Evolutionary conservation across 2,329 filamentous ascomycete genomes (phyloP), one percentile per base, ranked within the genome.

Genomic region (Cladosporium phlei): DNA sequence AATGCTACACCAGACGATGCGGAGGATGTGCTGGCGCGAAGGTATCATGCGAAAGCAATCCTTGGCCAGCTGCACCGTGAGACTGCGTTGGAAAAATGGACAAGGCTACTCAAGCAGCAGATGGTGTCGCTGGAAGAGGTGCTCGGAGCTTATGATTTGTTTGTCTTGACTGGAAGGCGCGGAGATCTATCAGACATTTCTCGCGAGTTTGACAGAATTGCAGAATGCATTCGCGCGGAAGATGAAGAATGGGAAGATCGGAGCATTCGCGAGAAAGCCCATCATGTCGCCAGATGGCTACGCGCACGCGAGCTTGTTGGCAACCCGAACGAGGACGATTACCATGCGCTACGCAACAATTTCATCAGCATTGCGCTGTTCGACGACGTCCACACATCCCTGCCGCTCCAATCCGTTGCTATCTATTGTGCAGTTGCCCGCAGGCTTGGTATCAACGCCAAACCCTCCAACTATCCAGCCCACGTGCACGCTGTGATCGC

Each of bases 91-190:
- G 76, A 83, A 32, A 79, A 87, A 61, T 97, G 90, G 91, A 71
- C 70, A 52, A 75, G 75, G 45, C 55, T 86, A 44, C 67, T 65
- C 32, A 62, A 68, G 20, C 70, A 75, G 5, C 72, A 77, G 44
- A 66, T 71, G 45, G 70, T 81, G 17, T 64, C 78, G 6, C 72
- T 95, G 16, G 90, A 95, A 62, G 77, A 78, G 48, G 85, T 85
- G 1, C 70, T 97, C 12, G 85, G 83, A 16, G 85, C 85, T 11
- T 95, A 94, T 64, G 93, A 97, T 65, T 77, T 97, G 67, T 97
- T 97, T 66, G 80, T 95, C 35, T 71, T 91, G 21, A 80, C 85
- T 54, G 83, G 85, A 46, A 77, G 80, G 14, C 73, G 76, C 22
- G 82, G 84, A n/a, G 88, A 94, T 60, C 68, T 91, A 42, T 76